These are phyloP conservation scores for Vigna reflexopilosa DNA, from an alignment of 306 rosid species.

Conservation along the genomic window DNA sequence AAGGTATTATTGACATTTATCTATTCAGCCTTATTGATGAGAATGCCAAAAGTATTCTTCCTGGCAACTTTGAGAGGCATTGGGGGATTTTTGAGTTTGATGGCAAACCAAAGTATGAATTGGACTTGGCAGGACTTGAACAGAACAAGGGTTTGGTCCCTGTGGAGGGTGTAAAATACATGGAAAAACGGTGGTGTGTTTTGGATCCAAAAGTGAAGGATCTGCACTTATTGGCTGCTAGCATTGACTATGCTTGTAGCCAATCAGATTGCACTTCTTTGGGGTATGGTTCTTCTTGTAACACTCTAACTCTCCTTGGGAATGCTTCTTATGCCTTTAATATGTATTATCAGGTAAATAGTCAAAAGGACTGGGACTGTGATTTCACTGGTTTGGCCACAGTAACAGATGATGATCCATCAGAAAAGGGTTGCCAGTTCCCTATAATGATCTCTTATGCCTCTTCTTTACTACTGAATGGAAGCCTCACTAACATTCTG, in stretches of 20 bases:
- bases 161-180: slow-evolving; percentile 70
- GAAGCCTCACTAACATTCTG: slow-evolving; percentile 32
- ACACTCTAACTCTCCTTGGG: slow-evolving; percentile 56
- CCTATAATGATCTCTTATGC: slow-evolving; percentile 71
- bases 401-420: slow-evolving; percentile 69
- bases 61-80: slow-evolving; percentile 89
- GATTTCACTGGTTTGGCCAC: slow-evolving; percentile 75
- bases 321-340: slow-evolving; percentile 97
- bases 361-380: slow-evolving; percentile 69
- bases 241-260: slow-evolving; percentile 82
- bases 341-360: slow-evolving; percentile 82
- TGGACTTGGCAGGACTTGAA: slow-evolving; percentile 61
- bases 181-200: slow-evolving; percentile 75
- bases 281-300: slow-evolving; percentile 93
- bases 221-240: slow-evolving; percentile 48
- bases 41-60: slow-evolving; percentile 71
- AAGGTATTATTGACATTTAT: slow-evolving; percentile 61
- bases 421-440: slow-evolving; percentile 66
- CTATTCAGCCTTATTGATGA: slow-evolving; percentile 82
- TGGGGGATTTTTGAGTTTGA: slow-evolving; percentile 95
- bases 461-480: slow-evolving; percentile 42
- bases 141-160: slow-evolving; percentile 59
- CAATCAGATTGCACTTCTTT: slow-evolving; percentile 87
- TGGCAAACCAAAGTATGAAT: slow-evolving; percentile 87
- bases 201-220: slow-evolving; percentile 53